Evolutionary conservation across 768 basidiomycete genomes (phyloP), one percentile per base, ranked within the genome.

Genomic region (Pseudohyphozyma bogoriensis): DNA sequence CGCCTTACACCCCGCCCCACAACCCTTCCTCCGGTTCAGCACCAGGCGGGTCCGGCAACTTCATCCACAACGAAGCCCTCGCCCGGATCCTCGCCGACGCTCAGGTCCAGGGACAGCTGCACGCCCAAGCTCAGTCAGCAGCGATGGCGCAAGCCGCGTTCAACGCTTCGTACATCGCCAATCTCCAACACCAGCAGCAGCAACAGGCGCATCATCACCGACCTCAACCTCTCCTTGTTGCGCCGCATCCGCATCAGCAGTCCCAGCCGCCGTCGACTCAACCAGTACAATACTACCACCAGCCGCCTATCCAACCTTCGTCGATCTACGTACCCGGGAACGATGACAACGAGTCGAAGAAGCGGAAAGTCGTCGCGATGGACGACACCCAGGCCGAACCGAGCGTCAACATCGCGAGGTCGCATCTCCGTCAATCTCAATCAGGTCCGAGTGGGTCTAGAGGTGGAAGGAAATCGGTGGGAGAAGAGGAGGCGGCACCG

Each of bases 1-100:
- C 51, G 13, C 51, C 51, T 40, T 31, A 39, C 20, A 37, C 26
- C 29, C 24, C 24, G 39, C 7, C 13, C 28, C 3, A 8, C 31
- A 32, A 51, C 32, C 26, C 47, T 15, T 3, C 47, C 11, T n/a
- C 47, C 2, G 47, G 16, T n/a, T 16, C 4, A 15, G 16, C 50
- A 15, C 5, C 33, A 18, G 10, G 10, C 24, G 24, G 31, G 29
- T 28, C 18, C 7, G 18, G 39, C n/a, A n/a, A 20, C 10, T 40
- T 20, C 29, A 42, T 26, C 9, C 51, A 9, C 33, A 37, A 52
- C 35, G 47, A 49, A 15, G 47, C 47, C 29, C 26, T 52, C 36
- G 51, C 51, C 4, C 35, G 51, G 15, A 52, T 52, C 36, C 36
- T 52, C 24, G 51, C 51, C 24, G 24, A 42, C 16, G 53, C 53